Evolutionary conservation across 73 alveolate genomes (phyloP).

Genomic region (Tetrahymena borealis): DNA sequence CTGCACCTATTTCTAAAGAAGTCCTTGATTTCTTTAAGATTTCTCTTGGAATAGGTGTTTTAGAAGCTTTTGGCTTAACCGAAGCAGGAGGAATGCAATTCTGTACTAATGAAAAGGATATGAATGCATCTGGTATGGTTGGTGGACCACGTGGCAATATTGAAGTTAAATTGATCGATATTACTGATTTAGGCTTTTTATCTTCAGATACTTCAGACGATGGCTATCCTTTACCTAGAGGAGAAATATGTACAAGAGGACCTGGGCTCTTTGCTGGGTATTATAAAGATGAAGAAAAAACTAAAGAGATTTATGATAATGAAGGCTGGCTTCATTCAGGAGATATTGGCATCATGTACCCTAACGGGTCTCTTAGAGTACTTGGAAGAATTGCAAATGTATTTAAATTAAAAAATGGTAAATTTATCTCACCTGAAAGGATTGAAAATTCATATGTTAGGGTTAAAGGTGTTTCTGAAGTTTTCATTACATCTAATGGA

Average conservation of each 20-base stretch:
- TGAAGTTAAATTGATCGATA: slow-evolving; percentile 21
- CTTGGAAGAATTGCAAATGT: slow-evolving; percentile 71
- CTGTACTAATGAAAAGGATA: slow-evolving; percentile 16
- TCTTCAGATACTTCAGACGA: slow-evolving; percentile 16
- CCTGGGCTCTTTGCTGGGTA: slow-evolving; percentile 38
- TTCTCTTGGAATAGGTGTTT: slow-evolving; percentile 55
- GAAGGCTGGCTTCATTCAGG: slow-evolving; percentile 51
- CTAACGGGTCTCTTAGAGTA: slow-evolving; percentile 28
- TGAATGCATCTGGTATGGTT: slow-evolving; percentile 24
- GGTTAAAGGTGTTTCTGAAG: slow-evolving; percentile 34
- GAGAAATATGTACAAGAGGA: slow-evolving; percentile 47
- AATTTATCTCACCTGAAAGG: slow-evolving; percentile 69
- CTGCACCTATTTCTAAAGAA: slow-evolving; percentile 83
- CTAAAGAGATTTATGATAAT: slow-evolving; percentile 26
- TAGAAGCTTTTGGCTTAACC: slow-evolving; percentile 52
- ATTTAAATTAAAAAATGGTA: slow-evolving; percentile 68
- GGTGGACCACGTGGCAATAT: slow-evolving; percentile 44
- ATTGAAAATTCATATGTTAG: slow-evolving; percentile 49
- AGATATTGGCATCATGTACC: slow-evolving; percentile 32
- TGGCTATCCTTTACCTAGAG: slow-evolving; percentile 42
- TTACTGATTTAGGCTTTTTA: slow-evolving; percentile 35
- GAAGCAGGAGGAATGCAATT: slow-evolving; percentile 37
- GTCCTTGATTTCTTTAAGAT: slow-evolving; percentile 62
- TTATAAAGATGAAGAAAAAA: slow-evolving; percentile 41
- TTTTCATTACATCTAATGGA: slow-evolving; percentile 63